Evolutionary conservation across 2,329 filamentous ascomycete genomes (phyloP), one percentile per base, ranked within the genome.

Genomic region (Trichoderma sp.): DNA sequence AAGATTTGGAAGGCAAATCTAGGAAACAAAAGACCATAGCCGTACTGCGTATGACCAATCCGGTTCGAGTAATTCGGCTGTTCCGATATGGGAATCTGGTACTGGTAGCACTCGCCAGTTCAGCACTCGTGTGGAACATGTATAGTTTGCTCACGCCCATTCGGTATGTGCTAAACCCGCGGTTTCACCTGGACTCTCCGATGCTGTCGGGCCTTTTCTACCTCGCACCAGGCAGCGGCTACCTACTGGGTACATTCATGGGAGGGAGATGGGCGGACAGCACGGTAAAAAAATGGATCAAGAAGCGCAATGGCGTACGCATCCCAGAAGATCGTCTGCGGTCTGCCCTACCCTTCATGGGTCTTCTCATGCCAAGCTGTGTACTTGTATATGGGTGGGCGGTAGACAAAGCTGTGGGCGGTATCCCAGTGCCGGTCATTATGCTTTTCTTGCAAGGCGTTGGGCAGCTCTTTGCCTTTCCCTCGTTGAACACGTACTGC

Each of bases 401-500:
- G 5, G 79, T 87, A 16, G 82, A 87, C 68, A 81, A 80, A 68
- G 75, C 79, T 11, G 81, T 83, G 3, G 86, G 86, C 4, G 86
- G 85, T 2, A 83, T 88, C 55, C 81, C 85, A 0, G 76, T 91
- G 5, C 91, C 91, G 0, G 89, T 93, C 2, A 83, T 93, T 8
- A 87, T 88, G 74, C 89, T 94, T 83, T 94, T 94, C 76, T 70
- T 91, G 3, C 91, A 94, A 75, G 92, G 91, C 1, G 84, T 93
- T 0, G 90, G 88, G 0, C 91, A 94, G 77, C 81, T 94, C 6
- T 92, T 93, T 75, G 92, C 90, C 74, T 94, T 93, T 75, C 91
- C 91, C 0, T 88, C 86, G 59, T 77, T 94, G 71, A 94, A 94
- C 77, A 92, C 91, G 0, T 94, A 96, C 79, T 94, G 92, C 76